Percentiles rank a stretch among this genome's conserved stretches.
These are phyloP conservation scores for Fusarium solani-melongenae DNA, from an alignment of 2,329 filamentous ascomycete species.

Conservation along the genomic window DNA sequence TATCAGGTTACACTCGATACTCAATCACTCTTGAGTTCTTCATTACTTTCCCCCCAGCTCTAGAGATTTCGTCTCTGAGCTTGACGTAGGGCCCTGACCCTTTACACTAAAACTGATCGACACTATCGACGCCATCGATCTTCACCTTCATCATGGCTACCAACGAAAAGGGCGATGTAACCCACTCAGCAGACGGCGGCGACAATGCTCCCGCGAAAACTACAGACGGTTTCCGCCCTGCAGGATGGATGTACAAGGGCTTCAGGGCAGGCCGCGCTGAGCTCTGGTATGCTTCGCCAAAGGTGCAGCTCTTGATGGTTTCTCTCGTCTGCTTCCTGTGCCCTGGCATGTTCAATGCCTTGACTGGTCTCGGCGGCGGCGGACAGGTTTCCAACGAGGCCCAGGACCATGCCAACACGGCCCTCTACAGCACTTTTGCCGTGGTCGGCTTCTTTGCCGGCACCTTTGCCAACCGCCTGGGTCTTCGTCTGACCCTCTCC, in stretches of 20 bases:
- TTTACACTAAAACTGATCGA: not conserved
- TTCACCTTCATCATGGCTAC: constrained; percentile 39
- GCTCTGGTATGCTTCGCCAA: constrained; percentile 79
- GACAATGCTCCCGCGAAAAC: constrained; percentile 11
- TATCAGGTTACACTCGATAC: not conserved
- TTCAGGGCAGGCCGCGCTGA: constrained; percentile 64
- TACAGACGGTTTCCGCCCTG: constrained; percentile 49
- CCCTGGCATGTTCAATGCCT: constrained; percentile 78
- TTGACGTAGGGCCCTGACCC: constrained; percentile 14
- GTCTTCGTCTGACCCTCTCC: constrained; percentile 73
- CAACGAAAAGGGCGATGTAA: constrained; percentile 40
- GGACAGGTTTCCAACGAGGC: constrained; percentile 63
- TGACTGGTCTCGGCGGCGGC: constrained; percentile 73
- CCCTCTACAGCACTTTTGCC: constrained; percentile 78
- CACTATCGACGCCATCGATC: not conserved
- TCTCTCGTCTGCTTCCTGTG: constrained; percentile 68
- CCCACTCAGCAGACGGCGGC: constrained; percentile 31
- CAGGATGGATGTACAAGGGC: constrained; percentile 76
- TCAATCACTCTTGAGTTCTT: not conserved
- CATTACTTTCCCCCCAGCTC: not conserved
- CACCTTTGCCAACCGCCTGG: constrained; percentile 81
- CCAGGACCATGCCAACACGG: constrained; percentile 73
- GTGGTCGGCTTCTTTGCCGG: constrained; percentile 77
- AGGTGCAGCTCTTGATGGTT: constrained; percentile 77
- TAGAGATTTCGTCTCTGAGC: not conserved